phyloP scores from a whole-genome alignment of 2,329 filamentous ascomycete species.

The Pyrenophora graminea region DNA sequence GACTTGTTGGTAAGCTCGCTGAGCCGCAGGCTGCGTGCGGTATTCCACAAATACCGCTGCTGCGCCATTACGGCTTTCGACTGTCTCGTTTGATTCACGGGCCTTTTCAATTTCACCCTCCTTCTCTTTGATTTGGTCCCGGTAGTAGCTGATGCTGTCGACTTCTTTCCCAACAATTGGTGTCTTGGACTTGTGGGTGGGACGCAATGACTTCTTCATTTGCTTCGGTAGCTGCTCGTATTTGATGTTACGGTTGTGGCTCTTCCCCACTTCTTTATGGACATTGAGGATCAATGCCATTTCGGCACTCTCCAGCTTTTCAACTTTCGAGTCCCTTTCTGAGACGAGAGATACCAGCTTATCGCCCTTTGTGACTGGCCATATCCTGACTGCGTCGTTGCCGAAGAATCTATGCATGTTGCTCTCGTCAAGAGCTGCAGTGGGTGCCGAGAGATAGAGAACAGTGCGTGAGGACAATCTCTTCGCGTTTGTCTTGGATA shows the following conservation, averaged over 20 bases:
- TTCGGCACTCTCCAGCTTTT: slow-evolving; percentile 84
- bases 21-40: slow-evolving; percentile 76
- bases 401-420: slow-evolving; percentile 82
- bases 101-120: slow-evolving; percentile 71
- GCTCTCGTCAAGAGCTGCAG: slow-evolving; percentile 75
- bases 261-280: slow-evolving; percentile 72
- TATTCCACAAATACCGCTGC: slow-evolving; percentile 93
- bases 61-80: slow-evolving; percentile 61
- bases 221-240: slow-evolving; percentile 57
- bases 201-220: slow-evolving; percentile 65
- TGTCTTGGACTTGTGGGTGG: slow-evolving; percentile 43
- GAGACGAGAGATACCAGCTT: slow-evolving; percentile 80
- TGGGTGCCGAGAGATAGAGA: slow-evolving; percentile 83
- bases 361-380: slow-evolving; percentile 78
- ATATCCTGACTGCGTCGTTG: slow-evolving; percentile 76
- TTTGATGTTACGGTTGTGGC: slow-evolving; percentile 50
- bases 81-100: slow-evolving; percentile 68
- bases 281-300: slow-evolving; percentile 80
- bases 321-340: slow-evolving; percentile 77
- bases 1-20: slow-evolving; percentile 74
- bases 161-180: slow-evolving; percentile 79
- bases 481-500: slow-evolving; percentile 80
- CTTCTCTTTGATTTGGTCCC: slow-evolving; percentile 74
- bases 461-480: slow-evolving; percentile 90
- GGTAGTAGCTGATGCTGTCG: slow-evolving; percentile 90